Evolutionary conservation across 2,329 filamentous ascomycete species (phyloP), one percentile per base, ranked within the genome.

Genomic region (Drechslerella coelobrocha): DNA sequence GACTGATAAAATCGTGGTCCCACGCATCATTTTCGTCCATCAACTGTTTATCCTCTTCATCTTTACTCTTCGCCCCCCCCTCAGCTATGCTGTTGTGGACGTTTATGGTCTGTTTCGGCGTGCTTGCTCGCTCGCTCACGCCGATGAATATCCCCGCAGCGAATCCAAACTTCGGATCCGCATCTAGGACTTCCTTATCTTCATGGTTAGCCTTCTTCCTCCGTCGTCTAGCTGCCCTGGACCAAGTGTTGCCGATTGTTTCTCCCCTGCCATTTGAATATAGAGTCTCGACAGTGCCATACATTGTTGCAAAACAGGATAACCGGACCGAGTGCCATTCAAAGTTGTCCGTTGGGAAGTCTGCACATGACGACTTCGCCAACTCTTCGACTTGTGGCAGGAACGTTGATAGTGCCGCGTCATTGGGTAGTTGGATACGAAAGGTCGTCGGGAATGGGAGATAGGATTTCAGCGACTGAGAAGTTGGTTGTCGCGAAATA

Each of bases 151-250:
- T 76, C 75, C n/a, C 76, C 72, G 0, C 90, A 90, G 12, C 81
- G 80, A 2, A 83, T 78, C 0, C 78, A 77, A 26, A 81, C 77
- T 8, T 78, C 2, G 65, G 65, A 89, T 92, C 1, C 78, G 76
- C 89, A 89, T 76, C 29, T 88, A 84, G 1, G 93, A 79, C 0
- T 79, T 78, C 0, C 76, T 78, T 21, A 24, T 55, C 29, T 43
- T n/a, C 48, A 3, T n/a, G 19, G 10, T 41, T 59, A 12, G 61
- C n/a, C 17, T 51, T 34, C 48, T 53, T 84, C 65, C 29, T 77
- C 81, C 69, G 78, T 76, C 1, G 80, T 78, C 56, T 79, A 80
- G 55, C 82, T 78, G 0, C 82, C 82, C 48, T 84, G 76, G 21
- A 82, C 81, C 41, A 82, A 78, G 43, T 77, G 37, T 72, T 72